Percentiles rank a stretch among this genome's conserved stretches.
These are phyloP conservation scores for Pythium scleroteichum DNA, from an alignment of 352 stramenopile species.

Conservation along the genomic window DNA sequence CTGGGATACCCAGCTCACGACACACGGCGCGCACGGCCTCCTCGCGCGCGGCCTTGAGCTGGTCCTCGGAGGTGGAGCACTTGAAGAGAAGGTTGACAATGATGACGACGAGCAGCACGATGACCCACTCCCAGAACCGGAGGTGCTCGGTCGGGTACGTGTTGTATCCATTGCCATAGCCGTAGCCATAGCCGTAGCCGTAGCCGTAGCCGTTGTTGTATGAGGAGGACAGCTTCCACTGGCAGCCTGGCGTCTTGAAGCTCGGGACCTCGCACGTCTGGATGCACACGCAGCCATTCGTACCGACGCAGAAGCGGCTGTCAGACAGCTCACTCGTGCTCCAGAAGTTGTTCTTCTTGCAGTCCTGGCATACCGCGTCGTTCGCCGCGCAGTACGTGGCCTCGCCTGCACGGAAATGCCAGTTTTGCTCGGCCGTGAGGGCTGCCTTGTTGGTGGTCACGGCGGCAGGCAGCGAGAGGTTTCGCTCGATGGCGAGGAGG, in stretches of 20 bases:
- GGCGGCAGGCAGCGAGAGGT: slow-evolving; percentile 10
- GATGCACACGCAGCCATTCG: slow-evolving; percentile 23
- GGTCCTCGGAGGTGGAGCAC: not conserved
- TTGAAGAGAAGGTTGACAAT: slow-evolving; percentile 1
- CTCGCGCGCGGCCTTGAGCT: slow-evolving; percentile 1
- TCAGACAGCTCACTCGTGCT: slow-evolving; percentile 1
- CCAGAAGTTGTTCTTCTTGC: slow-evolving; percentile 25
- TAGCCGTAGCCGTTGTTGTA: not conserved
- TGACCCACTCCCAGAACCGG: slow-evolving; percentile 14
- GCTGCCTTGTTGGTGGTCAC: slow-evolving; percentile 7
- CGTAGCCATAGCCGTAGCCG: slow-evolving; percentile 1
- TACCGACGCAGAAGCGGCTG: slow-evolving; percentile 23
- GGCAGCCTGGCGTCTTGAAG: slow-evolving; percentile 15
- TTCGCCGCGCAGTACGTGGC: slow-evolving; percentile 23
- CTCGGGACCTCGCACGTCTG: slow-evolving; percentile 22
- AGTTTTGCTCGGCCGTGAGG: slow-evolving; percentile 23
- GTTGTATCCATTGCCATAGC: not conserved
- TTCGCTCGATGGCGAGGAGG: slow-evolving; percentile 12
- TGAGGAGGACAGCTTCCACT: slow-evolving; percentile 24
- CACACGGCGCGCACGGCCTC: slow-evolving; percentile 10
- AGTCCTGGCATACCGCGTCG: slow-evolving; percentile 23
- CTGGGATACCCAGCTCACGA: slow-evolving; percentile 8
- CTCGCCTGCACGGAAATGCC: slow-evolving; percentile 27
- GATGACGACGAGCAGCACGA: slow-evolving; percentile 9
- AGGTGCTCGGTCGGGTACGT: not conserved